These are phyloP conservation scores for Priceomyces castillae DNA, from an alignment of 805 yeast genomes.

Conservation along the genomic window DNA sequence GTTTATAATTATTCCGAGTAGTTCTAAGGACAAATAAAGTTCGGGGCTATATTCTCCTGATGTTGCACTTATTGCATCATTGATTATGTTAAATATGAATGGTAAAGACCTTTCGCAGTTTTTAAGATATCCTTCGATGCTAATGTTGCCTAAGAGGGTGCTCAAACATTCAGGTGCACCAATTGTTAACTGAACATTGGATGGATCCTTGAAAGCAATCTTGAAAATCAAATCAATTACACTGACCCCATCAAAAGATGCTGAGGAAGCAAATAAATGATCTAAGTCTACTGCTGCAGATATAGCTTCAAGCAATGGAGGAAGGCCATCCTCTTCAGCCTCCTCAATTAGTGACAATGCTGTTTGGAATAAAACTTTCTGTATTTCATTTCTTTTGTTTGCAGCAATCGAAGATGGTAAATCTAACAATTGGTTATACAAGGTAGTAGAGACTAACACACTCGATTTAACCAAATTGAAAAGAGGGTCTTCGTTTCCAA, in stretches of 20 bases:
- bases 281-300: slow-evolving; percentile 49
- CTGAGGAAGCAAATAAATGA: slow-evolving; percentile 22
- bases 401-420: slow-evolving; percentile 11
- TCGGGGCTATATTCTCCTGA: slow-evolving; percentile 57
- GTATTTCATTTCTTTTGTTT: slow-evolving; percentile 16
- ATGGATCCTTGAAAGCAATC: slow-evolving; percentile 68
- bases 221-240: slow-evolving; percentile 57
- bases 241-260: slow-evolving; percentile 16
- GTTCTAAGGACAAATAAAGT: slow-evolving; percentile 55
- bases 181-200: slow-evolving; percentile 65
- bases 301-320: slow-evolving; percentile 69
- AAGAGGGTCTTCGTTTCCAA: slow-evolving; percentile 9
- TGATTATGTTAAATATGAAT: slow-evolving; percentile 36
- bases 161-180: slow-evolving; percentile 71
- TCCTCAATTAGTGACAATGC: slow-evolving; percentile 50
- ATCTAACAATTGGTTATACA: slow-evolving; percentile 37
- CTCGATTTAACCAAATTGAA: slow-evolving; percentile 24
- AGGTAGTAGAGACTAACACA: slow-evolving; percentile 52
- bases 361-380: slow-evolving; percentile 35
- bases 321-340: slow-evolving; percentile 78
- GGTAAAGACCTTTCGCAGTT: slow-evolving; percentile 57
- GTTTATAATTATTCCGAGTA: slow-evolving; percentile 51
- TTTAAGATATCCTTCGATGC: slow-evolving; percentile 41
- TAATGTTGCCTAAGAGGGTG: slow-evolving; percentile 50
- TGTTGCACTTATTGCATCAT: slow-evolving; percentile 19